Evolutionary conservation across 2,329 filamentous ascomycete genomes (phyloP).

Genomic region (Stagonosporopsis chrysanthemi): DNA sequence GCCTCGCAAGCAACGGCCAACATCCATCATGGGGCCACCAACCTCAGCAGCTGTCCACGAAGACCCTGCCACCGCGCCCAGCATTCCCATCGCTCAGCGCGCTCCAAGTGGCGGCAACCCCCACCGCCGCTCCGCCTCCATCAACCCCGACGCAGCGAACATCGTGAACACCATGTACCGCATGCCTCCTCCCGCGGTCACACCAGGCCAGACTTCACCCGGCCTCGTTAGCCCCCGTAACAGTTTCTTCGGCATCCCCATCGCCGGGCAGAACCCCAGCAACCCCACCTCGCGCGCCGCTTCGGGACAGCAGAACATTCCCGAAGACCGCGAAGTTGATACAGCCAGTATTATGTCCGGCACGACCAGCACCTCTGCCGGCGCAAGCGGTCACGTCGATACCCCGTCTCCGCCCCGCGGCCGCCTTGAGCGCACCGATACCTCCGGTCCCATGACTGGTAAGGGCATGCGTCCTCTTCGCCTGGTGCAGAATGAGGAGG

Average conservation of each 20-base stretch:
- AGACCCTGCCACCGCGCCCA: conserved; percentile 77
- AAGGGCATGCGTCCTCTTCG: conserved; percentile 84
- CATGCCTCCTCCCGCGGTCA: conserved; percentile 59
- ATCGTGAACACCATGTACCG: conserved; percentile 92
- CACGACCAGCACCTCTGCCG: conserved; percentile 25
- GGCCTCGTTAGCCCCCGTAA: conserved; percentile 47
- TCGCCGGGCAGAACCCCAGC: conserved; percentile 51
- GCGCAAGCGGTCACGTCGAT: conserved; percentile 42
- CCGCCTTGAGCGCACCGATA: conserved; percentile 58
- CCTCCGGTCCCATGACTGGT: conserved; percentile 55
- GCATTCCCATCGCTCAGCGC: conserved; percentile 71
- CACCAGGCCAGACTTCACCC: conserved; percentile 58
- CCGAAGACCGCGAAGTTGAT: conserved; percentile 45
- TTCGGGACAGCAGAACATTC: conserved; percentile 40
- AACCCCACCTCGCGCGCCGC: conserved; percentile 53
- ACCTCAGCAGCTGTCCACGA: conserved; percentile 48
- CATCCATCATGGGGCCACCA: conserved; percentile 44
- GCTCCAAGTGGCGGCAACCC: conserved; percentile 44
- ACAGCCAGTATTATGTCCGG: conserved; percentile 24
- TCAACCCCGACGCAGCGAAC: conserved; percentile 64
- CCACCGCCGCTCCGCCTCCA: conserved; percentile 56
- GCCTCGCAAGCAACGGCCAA: conserved; percentile 54
- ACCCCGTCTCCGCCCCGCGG: conserved; percentile 61
- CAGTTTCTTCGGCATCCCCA: conserved; percentile 52
- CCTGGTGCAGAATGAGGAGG: conserved; percentile 76